Base-by-base conservation (phyloP, 345 rosid genomes). In the Brassica cretica region DNA sequence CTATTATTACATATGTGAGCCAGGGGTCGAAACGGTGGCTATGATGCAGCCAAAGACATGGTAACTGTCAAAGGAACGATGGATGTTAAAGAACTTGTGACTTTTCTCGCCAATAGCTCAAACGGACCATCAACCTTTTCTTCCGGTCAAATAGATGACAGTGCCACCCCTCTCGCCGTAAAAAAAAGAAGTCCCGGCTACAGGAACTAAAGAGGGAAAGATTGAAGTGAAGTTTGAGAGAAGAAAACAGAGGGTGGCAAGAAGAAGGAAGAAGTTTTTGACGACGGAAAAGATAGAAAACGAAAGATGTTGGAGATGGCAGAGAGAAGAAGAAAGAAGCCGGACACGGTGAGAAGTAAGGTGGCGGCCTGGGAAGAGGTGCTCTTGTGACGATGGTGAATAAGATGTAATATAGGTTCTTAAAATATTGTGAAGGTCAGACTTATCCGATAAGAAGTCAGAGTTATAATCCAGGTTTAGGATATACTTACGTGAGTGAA, bases 21-120 rank as follows among this genome's bases (percentile, higher is more conserved):
- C 82, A 94, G 98, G 98, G 0, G 96, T 94, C 49, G 75, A 76
- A 0, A 29, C 79, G 41, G 94, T 94, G 56, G 71, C 73, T 12
- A 44, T 91, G 96, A 91, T 66, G 85, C 66, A 51, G 85, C 79
- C 3, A 94, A 90, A 81, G 98, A 92, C 68, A 68, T 81, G 0
- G 93, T 93, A 19, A 82, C 88, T 16, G 93, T 93, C 14, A 91
- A 86, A 35, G 98, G 98, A n/a, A 93, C 87, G 5, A 85, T 89
- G 87, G 95, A 91, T 75, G 86, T 77, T 3, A 87, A 90, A 75
- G 87, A 85, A 51, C 78, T 91, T 41, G 84, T 67, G 5, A 84
- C 91, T 10, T 66, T 81, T 27, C 89, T 94, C 53, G 67, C 64
- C 24, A 80, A 78, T 33, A 86, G 82, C 84, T 91, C 67, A 86